Evolutionary conservation across 768 basidiomycete genomes (phyloP).

Genomic region (Phanerodontia chrysosporium): DNA sequence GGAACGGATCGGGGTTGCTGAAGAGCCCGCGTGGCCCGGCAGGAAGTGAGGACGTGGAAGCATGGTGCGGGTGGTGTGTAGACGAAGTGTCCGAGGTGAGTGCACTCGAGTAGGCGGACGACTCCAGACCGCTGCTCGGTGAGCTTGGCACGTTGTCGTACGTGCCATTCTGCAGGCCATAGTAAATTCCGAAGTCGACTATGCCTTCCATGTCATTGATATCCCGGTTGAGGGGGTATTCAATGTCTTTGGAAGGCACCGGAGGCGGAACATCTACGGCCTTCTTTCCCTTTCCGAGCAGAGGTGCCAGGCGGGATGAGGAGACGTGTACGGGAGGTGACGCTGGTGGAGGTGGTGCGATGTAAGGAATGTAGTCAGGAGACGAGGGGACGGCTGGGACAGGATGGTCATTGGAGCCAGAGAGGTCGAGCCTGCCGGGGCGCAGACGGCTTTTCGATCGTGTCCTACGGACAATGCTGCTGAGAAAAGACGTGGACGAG

Average conservation of each 20-base stretch:
- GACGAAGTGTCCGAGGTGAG: constrained; percentile 27
- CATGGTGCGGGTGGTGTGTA: constrained; percentile 10
- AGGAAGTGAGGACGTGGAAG: constrained; percentile 34
- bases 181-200: constrained; percentile 42
- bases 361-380: constrained; percentile 17
- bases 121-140: constrained; percentile 41
- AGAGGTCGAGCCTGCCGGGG: constrained; percentile 25
- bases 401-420: constrained; percentile 29
- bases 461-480: constrained; percentile 34
- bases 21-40: constrained; percentile 37
- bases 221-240: constrained; percentile 60
- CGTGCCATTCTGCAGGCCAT: constrained; percentile 11
- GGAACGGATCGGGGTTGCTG: constrained; percentile 37
- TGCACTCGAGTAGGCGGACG: constrained; percentile 20
- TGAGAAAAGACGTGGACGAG: constrained; percentile 37
- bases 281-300: neutral
- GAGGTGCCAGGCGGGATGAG: constrained; percentile 4
- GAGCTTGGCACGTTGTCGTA: constrained; percentile 29
- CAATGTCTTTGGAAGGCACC: constrained; percentile 29
- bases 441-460: constrained; percentile 38
- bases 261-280: constrained; percentile 25
- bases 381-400: constrained; percentile 29
- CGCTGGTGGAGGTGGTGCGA: constrained; percentile 18
- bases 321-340: constrained; percentile 18
- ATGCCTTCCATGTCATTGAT: constrained; percentile 81